phyloP scores from a whole-genome alignment of 345 rosid species.

The Zanthoxylum bungeanum region DNA sequence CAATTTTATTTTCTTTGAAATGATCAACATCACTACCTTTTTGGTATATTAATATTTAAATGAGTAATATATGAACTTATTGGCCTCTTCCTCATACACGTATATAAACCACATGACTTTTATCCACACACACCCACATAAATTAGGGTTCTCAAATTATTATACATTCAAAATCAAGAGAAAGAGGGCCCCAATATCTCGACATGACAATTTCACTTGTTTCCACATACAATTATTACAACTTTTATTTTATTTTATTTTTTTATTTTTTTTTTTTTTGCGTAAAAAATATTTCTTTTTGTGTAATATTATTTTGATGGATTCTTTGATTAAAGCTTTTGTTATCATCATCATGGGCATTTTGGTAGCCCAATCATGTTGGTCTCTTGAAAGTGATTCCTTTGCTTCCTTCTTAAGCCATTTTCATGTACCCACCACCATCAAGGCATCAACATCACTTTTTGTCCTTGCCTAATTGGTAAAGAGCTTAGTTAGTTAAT shows the following conservation, averaged over 20 bases:
- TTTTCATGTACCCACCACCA: constrained; percentile 28
- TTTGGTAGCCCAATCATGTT: constrained; percentile 39
- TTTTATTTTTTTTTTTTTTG: background rate
- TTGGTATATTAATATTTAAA: constrained; percentile 1
- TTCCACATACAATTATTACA: constrained; percentile 4
- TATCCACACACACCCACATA: background rate
- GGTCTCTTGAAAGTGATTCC: constrained; percentile 37
- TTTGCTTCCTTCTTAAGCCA: constrained; percentile 76
- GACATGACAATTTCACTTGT: constrained; percentile 15
- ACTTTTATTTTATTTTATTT: too few relatives aligned
- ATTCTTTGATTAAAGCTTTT: constrained; percentile 8
- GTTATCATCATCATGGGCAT: constrained; percentile 8
- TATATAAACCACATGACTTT: constrained; percentile 19
- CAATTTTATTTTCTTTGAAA: background rate
- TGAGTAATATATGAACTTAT: constrained; percentile 7
- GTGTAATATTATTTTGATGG: constrained; percentile 5
- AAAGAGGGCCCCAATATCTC: background rate
- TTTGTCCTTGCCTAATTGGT: constrained; percentile 39
- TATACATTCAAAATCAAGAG: background rate
- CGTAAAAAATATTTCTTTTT: background rate
- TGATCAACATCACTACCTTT: constrained; percentile 29
- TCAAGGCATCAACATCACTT: constrained; percentile 35
- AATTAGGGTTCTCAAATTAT: background rate
- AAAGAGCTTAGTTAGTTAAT: too few relatives aligned
- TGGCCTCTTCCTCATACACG: constrained; percentile 17